Conservation (phyloP, 495 filamentous ascomycete genomes). For the Hyphodiscus hymeniophilus region DNA sequence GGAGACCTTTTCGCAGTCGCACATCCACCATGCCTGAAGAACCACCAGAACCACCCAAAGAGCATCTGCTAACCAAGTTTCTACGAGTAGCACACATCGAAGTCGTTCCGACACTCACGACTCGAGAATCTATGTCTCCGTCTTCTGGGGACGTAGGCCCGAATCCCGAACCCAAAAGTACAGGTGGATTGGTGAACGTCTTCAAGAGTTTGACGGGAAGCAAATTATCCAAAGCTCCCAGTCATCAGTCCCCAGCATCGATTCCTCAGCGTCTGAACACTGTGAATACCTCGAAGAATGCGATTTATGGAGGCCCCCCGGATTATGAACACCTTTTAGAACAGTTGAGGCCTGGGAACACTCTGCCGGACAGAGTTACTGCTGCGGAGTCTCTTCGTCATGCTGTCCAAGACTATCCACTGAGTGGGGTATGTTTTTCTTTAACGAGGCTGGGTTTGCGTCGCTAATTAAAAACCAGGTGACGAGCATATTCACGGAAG, state of each 20-base stretch:
- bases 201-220: conserved; percentile 45
- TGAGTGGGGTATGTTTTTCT: conserved; percentile 35
- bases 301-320: conserved; percentile 32
- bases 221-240: conserved; percentile 29
- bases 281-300: conserved; percentile 20
- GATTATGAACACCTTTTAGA: conserved; percentile 34
- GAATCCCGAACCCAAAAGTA: conserved; percentile 37
- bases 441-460: not conserved
- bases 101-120: conserved; percentile 1
- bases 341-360: conserved; percentile 20
- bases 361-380: conserved; percentile 40
- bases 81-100: not conserved
- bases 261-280: conserved; percentile 25
- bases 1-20: too few species aligned
- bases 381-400: conserved; percentile 48
- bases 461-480: conserved; percentile 8
- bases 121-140: conserved; percentile 40
- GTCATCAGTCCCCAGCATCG: conserved; percentile 22
- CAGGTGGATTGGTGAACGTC: conserved; percentile 44
- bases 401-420: conserved; percentile 47
- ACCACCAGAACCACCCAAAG: not conserved
- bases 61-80: not conserved
- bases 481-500: conserved; percentile 50
- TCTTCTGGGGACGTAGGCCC: conserved; percentile 44
- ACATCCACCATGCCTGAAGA: too few species aligned